A percentile compares a stretch with the other conserved stretches of the same genome.
phyloP scores from a whole-genome alignment of 768 basidiomycete genomes.

The Cystobasidium onofrii region DNA sequence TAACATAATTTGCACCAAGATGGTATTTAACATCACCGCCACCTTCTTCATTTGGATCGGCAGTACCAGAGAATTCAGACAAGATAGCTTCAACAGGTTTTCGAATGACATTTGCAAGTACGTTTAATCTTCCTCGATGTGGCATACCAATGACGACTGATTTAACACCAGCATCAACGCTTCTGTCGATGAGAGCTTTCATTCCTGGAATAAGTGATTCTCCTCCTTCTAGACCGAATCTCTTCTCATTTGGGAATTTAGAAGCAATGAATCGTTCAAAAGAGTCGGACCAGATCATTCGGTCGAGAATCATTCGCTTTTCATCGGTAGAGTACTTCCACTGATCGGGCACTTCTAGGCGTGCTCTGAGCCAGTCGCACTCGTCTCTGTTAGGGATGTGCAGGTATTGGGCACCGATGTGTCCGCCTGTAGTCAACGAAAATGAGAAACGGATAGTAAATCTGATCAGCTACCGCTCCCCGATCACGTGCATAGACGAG shows the following conservation, averaged over 20 bases:
- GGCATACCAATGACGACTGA: constrained; percentile 98
- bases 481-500: background rate
- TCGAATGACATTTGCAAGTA: constrained; percentile 94
- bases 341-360: constrained; percentile 86
- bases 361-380: constrained; percentile 97
- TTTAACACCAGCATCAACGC: constrained; percentile 91
- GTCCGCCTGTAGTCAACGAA: constrained; percentile 56
- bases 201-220: constrained; percentile 96
- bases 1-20: constrained; percentile 95
- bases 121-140: constrained; percentile 95
- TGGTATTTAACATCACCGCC: constrained; percentile 99
- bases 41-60: constrained; percentile 62
- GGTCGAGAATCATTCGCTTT: constrained; percentile 97
- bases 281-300: constrained; percentile 99
- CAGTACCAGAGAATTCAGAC: constrained; percentile 81
- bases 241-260: constrained; percentile 99
- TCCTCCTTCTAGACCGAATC: constrained; percentile 96
- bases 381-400: constrained; percentile 98
- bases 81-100: constrained; percentile 97
- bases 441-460: background rate
- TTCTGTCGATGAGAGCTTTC: constrained; percentile 98
- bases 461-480: background rate
- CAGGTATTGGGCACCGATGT: constrained; percentile 79
- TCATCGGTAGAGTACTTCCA: constrained; percentile 98
- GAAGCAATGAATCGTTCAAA: constrained; percentile 97